These are phyloP conservation scores for Gamarada debralockiae DNA, from an alignment of 495 filamentous ascomycete genomes.

Conservation along the genomic window DNA sequence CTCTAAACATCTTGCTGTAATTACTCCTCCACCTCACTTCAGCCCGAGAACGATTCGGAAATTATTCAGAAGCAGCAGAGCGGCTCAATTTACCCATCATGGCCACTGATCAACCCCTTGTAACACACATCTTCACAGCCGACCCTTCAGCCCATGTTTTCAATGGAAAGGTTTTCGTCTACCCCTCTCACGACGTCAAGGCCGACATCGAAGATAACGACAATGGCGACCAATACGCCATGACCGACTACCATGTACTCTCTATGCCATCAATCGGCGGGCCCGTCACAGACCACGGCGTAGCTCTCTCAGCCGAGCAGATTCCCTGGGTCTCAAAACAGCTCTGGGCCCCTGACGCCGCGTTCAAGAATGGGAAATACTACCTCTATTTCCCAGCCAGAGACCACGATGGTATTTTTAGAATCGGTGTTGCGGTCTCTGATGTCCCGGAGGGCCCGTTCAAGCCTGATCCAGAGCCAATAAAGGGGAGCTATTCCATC, in stretches of 20 bases:
- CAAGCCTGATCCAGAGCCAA: conserved; percentile 33
- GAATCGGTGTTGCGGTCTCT: conserved; percentile 58
- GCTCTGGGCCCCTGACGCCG: conserved; percentile 63
- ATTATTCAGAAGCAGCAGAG: no score
- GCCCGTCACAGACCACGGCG: conserved; percentile 55
- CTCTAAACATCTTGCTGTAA: no score
- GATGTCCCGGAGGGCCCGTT: conserved; percentile 55
- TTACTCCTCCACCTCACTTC: no score
- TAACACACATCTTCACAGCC: conserved; percentile 67
- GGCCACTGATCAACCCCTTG: conserved; percentile 41
- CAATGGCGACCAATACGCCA: conserved; percentile 80
- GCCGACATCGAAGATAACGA: conserved; percentile 64
- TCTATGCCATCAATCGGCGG: conserved; percentile 44
- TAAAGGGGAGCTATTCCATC: conserved; percentile 57
- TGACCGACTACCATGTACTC: conserved; percentile 69
- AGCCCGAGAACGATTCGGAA: no score
- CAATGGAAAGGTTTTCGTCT: conserved; percentile 58
- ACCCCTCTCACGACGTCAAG: conserved; percentile 62
- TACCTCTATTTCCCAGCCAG: conserved; percentile 63
- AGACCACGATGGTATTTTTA: conserved; percentile 55
- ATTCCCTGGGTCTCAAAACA: conserved; percentile 63
- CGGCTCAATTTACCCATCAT: conserved; percentile 6
- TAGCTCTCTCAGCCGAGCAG: conserved; percentile 45
- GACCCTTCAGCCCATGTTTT: conserved; percentile 56
- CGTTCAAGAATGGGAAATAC: conserved; percentile 54